Percentiles rank a stretch among this genome's conserved stretches.
phyloP scores from a whole-genome alignment of 306 rosid genomes.

The Casuarina equisetifolia region DNA sequence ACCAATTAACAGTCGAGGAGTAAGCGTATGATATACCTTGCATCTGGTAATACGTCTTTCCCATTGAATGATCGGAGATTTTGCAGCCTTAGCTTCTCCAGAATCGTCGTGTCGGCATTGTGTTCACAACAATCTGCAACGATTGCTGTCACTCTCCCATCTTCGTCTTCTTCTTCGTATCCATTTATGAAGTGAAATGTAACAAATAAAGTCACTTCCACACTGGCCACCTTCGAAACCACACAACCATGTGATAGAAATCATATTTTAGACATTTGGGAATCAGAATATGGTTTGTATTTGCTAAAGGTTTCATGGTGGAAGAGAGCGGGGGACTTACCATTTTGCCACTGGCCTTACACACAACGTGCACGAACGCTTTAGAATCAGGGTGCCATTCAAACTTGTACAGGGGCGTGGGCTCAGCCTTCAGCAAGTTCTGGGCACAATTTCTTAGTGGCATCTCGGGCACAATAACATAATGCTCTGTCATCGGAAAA shows the following conservation, averaged over 20 bases:
- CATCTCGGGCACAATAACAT: slow-evolving; percentile 83
- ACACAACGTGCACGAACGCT: slow-evolving; percentile 75
- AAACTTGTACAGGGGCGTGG: slow-evolving; percentile 85
- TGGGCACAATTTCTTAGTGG: slow-evolving; percentile 77
- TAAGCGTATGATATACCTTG: slow-evolving; percentile 39
- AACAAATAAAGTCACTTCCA: slow-evolving; percentile 77
- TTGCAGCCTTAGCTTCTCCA: no score
- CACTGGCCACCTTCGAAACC: slow-evolving; percentile 4
- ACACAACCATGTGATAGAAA: background rate
- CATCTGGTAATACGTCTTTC: slow-evolving; percentile 79
- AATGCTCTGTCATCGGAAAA: slow-evolving; percentile 76
- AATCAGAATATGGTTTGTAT: no score
- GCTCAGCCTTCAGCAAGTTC: slow-evolving; percentile 87
- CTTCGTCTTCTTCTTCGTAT: slow-evolving; percentile 33
- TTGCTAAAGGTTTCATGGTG: background rate
- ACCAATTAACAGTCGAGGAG: background rate
- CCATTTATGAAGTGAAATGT: slow-evolving; percentile 96
- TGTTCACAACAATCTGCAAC: slow-evolving; percentile 89
- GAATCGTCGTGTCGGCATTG: slow-evolving; percentile 37
- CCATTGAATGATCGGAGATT: slow-evolving; percentile 9
- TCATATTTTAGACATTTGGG: background rate
- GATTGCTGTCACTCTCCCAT: slow-evolving; percentile 63
- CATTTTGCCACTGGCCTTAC: slow-evolving; percentile 74
- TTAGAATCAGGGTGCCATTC: slow-evolving; percentile 4
- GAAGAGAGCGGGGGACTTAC: slow-evolving; percentile 38